Evolutionary conservation across 352 stramenopile species (phyloP), one percentile per base, ranked within the genome.

Genomic region (Globisporangium radiosum): DNA sequence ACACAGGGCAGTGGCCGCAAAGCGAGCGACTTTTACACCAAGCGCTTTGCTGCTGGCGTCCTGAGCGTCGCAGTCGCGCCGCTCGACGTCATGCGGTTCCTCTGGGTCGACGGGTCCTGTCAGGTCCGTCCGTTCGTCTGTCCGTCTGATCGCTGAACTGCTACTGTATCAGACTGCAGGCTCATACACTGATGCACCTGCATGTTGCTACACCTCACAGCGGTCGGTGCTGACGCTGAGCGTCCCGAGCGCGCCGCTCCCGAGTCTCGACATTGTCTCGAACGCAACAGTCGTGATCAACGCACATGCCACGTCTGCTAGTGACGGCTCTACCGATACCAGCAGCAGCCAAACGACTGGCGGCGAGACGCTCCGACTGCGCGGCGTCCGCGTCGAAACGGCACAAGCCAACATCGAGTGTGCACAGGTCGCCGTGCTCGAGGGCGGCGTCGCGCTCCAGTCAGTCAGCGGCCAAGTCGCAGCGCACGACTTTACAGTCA

Each of bases 71-170:
- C 59, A 11, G 45, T 69, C 4, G 51, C 61, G n/a, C 70, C 81
- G 3, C 57, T 75, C 15, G 65, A 69, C 47, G 59, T 66, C 44
- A 80, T 69, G 25, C 74, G 60, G 6, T 87, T 92, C 43, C 50
- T 90, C 33, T 88, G 82, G 78, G 54, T 92, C 3, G 82, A 89
- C 17, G 74, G 67, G 1, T 89, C 79, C 3, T 92, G 79, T 19
- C 82, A 91, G 71, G 81, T 88, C 54, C 43, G 57, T 54, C 37
- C 7, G 8, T 37, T 4, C 10, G 17, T 44, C 25, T 5, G 5
- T 47, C 25, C 17, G 5, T 47, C 8, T 40, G n/a, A 8, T 48
- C 43, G 15, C 5, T 57, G 25, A 33, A 33, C 25, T 33, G 2
- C 25, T 33, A 33, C 25, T 33, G 25, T 33, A 33, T 33, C 25